A percentile compares a stretch with the other conserved stretches of the same genome.
phyloP scores from a whole-genome alignment of 257 asterid species.

The Parsonsia alboflavescens region DNA sequence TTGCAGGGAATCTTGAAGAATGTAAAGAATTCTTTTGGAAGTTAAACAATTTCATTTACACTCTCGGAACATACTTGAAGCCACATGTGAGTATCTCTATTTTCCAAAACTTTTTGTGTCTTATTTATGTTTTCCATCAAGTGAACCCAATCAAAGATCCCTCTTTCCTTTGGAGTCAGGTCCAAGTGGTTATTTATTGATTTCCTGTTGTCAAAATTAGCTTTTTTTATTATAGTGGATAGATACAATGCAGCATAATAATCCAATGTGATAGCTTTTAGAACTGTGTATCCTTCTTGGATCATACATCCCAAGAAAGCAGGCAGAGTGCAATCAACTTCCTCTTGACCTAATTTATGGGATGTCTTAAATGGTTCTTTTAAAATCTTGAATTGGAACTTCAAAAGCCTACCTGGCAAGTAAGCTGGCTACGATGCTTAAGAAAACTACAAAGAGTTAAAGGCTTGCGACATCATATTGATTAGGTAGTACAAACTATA shows the following conservation, averaged over 20 bases:
- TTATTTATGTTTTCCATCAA: neutral
- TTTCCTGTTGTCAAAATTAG: neutral
- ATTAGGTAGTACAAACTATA: neutral
- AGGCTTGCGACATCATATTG: neutral
- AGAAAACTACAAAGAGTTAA: neutral
- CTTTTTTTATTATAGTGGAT: neutral
- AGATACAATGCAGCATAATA: neutral
- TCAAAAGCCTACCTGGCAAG: neutral
- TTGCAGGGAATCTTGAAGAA: constrained; percentile 72
- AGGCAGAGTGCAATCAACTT: neutral
- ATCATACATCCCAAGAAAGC: neutral
- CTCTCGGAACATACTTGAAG: constrained; percentile 82
- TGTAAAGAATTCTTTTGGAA: constrained; percentile 69
- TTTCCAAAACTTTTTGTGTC: neutral
- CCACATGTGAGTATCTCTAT: constrained; percentile 72
- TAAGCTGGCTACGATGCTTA: neutral
- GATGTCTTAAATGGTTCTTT: neutral
- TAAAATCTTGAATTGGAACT: neutral
- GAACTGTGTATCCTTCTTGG: neutral
- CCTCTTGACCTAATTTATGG: neutral
- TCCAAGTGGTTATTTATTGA: neutral
- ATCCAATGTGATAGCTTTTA: neutral
- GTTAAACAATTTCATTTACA: constrained; percentile 52
- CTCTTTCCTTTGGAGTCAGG: neutral
- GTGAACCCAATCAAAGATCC: neutral